Base-by-base conservation (phyloP, 2,329 filamentous ascomycete species). In the Penicillium sp. region DNA sequence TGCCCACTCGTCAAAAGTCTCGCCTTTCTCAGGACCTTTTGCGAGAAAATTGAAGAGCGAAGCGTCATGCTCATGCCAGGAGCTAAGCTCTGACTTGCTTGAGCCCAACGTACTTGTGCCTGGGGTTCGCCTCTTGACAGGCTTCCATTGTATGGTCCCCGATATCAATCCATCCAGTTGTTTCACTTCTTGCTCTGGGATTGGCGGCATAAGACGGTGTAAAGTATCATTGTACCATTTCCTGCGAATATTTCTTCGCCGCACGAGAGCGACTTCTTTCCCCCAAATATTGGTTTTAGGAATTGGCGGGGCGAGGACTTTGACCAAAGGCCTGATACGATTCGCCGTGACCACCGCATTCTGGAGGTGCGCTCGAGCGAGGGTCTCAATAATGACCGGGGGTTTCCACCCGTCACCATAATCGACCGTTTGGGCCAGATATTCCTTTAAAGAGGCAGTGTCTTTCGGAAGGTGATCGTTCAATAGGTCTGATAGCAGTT, bases 401-500 rank as follows among this genome's bases (percentile, higher is more conserved):
- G 71, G 68, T 39, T 68, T 53, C 75, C 75, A 77, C 22, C 64
- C 65, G 48, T 70, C 68, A 16, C 60, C 58, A 44, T 62, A 69
- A 21, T 54, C 46, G 4, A 41, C 29, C 8, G 64, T 58, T 45
- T 53, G 48, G n/a, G 52, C 49, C 22, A 67, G 50, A 5, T 64
- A 38, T 14, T 59, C 48, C 46, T 58, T 53, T 13, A 70, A 49
- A 10, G 57, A 64, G 9, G 53, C 46, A 21, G 58, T 60, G 45
- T 69, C 58, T n/a, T 50, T 43, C 8, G 67, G 65, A 3, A 64
- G 38, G 45, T 71, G 56, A 5, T 63, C 64, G 16, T 48, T 55
- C 34, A 74, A 56, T 29, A 79, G 58, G 4, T 65, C 62, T 5
- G 61, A 54, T 54, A 84, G 50, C 31, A 87, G 66, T 9, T 79